Base-by-base conservation (phyloP, 257 asterid genomes). In the Leptodermis oblonga region DNA sequence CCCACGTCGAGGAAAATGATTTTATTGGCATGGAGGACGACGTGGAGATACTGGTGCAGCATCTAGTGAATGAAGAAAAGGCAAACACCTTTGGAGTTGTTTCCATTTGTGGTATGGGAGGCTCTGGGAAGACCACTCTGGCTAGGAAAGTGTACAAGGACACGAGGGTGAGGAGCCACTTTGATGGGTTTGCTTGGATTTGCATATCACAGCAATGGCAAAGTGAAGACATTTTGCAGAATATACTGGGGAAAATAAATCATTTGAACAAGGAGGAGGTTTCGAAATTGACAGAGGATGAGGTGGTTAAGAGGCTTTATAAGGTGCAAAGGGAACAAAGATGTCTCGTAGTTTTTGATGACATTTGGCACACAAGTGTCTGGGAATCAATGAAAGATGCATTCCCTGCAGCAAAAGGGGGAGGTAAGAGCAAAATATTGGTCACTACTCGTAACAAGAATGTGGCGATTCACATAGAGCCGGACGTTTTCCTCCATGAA, bases 281-380 rank as follows among this genome's bases (percentile, higher is more conserved):
- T 14, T 53, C 56, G 26, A 59, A 11, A n/a, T 72, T 67, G 83
- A 78, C 81, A 71, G 81, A 82, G 31, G 86, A 78, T 70, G 81
- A 82, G 66, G 48, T 82, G 45, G 77, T 82, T 62, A 67, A 52
- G 67, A 22, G 71, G 53, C 68, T 82, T 20, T 79, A 76, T 46
- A 67, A 76, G 10, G 79, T 71, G 43, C 78, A 76, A 69, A 23
- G 56, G 18, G 51, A 59, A 64, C 79, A 53, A 73, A 79, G 61
- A 66, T 82, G 83, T 71, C 51, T 82, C 58, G 76, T 79, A 25
- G 86, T 78, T 67, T 72, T 79, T 55, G 86, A 82, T 70, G 86
- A 78, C 17, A 64, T 78, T 6, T 78, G 80, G 83, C 67, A 77
- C 3, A n/a, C 33, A 20, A 17, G 34, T 20, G 49, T 45, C 3